These are phyloP conservation scores for Penicillium argentinense DNA, from an alignment of 495 filamentous ascomycete genomes.

Conservation along the genomic window DNA sequence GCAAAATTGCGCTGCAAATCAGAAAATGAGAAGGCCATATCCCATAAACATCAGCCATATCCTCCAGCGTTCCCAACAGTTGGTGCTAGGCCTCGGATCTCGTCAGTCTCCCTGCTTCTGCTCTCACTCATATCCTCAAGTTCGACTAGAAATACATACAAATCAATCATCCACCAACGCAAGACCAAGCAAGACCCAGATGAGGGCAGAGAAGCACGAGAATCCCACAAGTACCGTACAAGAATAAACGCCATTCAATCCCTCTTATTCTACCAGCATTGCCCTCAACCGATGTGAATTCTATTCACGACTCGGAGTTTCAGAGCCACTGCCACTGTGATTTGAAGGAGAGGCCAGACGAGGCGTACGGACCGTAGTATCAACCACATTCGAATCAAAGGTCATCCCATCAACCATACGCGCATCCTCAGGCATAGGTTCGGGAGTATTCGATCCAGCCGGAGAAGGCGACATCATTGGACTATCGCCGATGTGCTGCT, in stretches of 20 bases:
- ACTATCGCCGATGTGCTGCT: constrained; percentile 29
- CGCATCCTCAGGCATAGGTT: constrained; percentile 42
- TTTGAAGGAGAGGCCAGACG: constrained; percentile 32
- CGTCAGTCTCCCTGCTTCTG: too few species aligned
- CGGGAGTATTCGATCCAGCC: constrained; percentile 40
- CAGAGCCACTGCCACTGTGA: constrained; percentile 13
- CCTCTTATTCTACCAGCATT: constrained; percentile 4
- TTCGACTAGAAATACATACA: too few species aligned
- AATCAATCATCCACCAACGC: too few species aligned
- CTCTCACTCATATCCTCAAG: too few species aligned
- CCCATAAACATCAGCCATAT: constrained; percentile 11
- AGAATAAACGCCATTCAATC: constrained; percentile 10
- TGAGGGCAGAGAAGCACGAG: too few species aligned
- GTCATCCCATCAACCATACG: constrained; percentile 57
- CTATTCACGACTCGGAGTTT: constrained; percentile 19
- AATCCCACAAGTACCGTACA: too few species aligned
- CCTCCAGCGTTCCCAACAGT: constrained; percentile 7
- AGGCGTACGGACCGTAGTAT: constrained; percentile 51
- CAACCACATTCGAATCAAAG: constrained; percentile 52
- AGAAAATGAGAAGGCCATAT: constrained; percentile 2
- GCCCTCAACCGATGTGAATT: not conserved
- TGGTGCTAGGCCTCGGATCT: too few species aligned
- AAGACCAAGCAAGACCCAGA: too few species aligned
- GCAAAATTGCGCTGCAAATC: constrained; percentile 5
- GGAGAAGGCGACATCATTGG: constrained; percentile 33